Percentiles rank a stretch among this genome's conserved stretches.
Conservation (phyloP, 140 eudicot genomes). For the Stevia rebaudiana region DNA sequence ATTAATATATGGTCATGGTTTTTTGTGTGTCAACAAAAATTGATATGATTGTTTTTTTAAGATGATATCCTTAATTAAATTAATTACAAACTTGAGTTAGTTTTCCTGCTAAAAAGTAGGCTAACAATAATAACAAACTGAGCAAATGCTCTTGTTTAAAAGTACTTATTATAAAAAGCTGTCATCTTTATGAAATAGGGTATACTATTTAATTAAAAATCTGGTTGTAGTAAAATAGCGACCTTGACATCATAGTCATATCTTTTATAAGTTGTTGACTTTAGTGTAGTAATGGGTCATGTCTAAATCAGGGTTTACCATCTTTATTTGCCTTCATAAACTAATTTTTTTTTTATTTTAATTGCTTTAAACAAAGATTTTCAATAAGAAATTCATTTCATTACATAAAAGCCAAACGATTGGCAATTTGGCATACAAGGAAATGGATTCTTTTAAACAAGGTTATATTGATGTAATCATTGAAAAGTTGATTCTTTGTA, state of each 20-base stretch:
- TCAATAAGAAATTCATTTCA: not conserved
- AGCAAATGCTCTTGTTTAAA: not conserved
- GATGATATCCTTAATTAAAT: not conserved
- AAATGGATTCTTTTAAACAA: not conserved
- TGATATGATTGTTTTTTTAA: not conserved
- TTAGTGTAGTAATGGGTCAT: conserved; percentile 3
- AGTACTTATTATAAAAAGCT: not conserved
- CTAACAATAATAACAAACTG: conserved; percentile 12
- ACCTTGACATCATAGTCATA: conserved; percentile 12
- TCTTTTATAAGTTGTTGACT: conserved; percentile 14
- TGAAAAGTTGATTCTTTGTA: not conserved
- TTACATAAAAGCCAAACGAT: not conserved
- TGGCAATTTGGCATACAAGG: not conserved
- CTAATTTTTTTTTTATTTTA: not conserved
- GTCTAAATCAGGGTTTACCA: not conserved
- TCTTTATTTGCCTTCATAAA: not conserved
- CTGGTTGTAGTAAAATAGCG: conserved; percentile 4
- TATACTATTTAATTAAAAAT: not conserved
- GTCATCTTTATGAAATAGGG: not conserved
- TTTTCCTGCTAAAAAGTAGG: conserved; percentile 17
- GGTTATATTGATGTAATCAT: not conserved
- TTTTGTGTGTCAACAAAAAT: not conserved
- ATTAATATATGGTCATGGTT: too few species aligned
- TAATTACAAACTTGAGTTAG: not conserved
- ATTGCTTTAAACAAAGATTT: not conserved